Conservation (phyloP, 2,329 filamentous ascomycete genomes). For the Alternaria ethzedia region DNA sequence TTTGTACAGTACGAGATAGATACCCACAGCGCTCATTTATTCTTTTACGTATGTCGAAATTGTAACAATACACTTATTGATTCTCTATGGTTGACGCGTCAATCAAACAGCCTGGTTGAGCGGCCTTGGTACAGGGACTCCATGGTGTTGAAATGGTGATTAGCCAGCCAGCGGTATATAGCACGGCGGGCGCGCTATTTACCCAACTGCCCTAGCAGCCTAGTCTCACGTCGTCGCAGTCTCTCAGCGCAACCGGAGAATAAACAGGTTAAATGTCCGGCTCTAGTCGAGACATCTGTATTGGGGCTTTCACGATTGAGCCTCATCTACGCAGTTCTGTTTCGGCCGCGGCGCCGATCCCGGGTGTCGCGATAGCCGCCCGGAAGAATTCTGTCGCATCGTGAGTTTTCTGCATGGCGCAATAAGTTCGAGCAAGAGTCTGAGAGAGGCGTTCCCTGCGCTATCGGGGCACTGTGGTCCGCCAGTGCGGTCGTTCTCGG, state of each 20-base stretch:
- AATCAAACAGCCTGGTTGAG: background rate
- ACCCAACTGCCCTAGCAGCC: constrained; percentile 13
- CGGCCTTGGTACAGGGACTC: constrained; percentile 3
- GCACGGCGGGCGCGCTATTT: constrained; percentile 1
- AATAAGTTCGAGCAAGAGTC: constrained; percentile 4
- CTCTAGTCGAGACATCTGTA: constrained; percentile 9
- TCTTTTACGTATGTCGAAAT: background rate
- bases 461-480: constrained; percentile 9
- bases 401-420: background rate
- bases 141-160: background rate
- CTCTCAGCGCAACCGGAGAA: constrained; percentile 16
- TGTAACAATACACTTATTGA: background rate
- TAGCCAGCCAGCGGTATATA: constrained; percentile 1
- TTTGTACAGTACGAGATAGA: constrained; percentile 15
- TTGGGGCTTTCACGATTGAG: constrained; percentile 18
- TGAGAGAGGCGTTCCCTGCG: background rate
- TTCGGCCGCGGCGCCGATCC: constrained; percentile 35
- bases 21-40: constrained; percentile 14
- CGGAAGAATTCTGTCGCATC: constrained; percentile 29
- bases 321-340: constrained; percentile 24
- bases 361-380: constrained; percentile 22
- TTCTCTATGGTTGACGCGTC: background rate
- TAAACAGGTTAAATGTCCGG: constrained; percentile 26
- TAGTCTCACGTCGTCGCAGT: constrained; percentile 9
- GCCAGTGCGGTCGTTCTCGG: constrained; percentile 11